Evolutionary conservation across 2,329 filamentous ascomycete genomes (phyloP).

Genomic region (Paracoccidioides brasiliensis): DNA sequence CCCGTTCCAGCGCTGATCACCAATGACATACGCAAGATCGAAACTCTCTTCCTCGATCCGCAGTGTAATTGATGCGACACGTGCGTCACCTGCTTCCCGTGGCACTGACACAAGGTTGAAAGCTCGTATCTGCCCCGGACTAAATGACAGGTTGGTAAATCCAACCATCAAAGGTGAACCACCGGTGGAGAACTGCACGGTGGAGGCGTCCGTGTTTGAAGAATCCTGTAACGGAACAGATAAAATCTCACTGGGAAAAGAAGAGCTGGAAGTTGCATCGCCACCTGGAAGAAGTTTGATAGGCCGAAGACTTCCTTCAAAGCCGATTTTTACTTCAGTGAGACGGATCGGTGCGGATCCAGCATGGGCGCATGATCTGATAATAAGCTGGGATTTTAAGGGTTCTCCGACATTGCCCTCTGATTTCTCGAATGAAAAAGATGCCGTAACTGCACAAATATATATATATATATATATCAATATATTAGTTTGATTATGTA

Average conservation of each 20-base stretch:
- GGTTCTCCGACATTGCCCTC: conserved; percentile 49
- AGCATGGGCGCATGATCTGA: conserved; percentile 37
- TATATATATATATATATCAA: background rate
- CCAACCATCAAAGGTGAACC: conserved; percentile 38
- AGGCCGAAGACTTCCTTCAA: conserved; percentile 38
- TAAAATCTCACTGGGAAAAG: conserved; percentile 18
- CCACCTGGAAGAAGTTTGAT: conserved; percentile 28
- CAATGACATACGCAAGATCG: conserved; percentile 52
- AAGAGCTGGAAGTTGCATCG: conserved; percentile 13
- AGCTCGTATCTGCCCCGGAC: conserved; percentile 53
- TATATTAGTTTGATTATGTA: conserved; percentile 10
- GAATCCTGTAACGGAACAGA: conserved; percentile 18
- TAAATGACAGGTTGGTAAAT: conserved; percentile 50
- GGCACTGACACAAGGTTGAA: conserved; percentile 61
- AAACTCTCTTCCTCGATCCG: conserved; percentile 53
- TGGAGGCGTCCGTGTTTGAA: conserved; percentile 13
- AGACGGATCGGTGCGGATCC: conserved; percentile 36
- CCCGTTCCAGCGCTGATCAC: conserved; percentile 22
- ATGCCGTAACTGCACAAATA: conserved; percentile 30
- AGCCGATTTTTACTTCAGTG: conserved; percentile 38
- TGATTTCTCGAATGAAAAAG: conserved; percentile 40
- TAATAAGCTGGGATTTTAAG: conserved; percentile 41
- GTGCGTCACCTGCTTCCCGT: conserved; percentile 68
- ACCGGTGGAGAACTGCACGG: conserved; percentile 23
- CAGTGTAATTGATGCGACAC: conserved; percentile 51